Evolutionary conservation across 2,329 filamentous ascomycete genomes (phyloP), one percentile per base, ranked within the genome.

Genomic region (Exophiala bonariae): DNA sequence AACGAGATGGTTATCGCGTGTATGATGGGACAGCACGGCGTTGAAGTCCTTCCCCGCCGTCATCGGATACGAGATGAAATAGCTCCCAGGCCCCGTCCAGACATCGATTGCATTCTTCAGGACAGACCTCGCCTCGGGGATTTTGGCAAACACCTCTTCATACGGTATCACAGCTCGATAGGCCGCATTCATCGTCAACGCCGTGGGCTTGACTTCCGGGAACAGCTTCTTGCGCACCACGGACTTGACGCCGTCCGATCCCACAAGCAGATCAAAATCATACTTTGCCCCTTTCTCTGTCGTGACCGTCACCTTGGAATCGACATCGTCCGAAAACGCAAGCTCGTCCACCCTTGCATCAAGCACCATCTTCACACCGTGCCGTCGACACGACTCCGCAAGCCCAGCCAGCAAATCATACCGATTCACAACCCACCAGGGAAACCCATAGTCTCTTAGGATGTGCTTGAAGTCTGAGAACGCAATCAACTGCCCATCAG

Each of bases 361-460:
- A 8, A 72, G 66, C 22, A 67, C 43, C 17, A 75, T 58, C 7
- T 58, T 56, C 1, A 65, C 69, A 1, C 72, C 73, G 10, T 65
- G 58, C 14, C 63, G 53, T 17, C 61, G 51, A 2, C 71, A 71
- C 4, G 71, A 61, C 20, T 68, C 58, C 10, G 67, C 65, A 2
- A 76, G 59, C n/a, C 70, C 70, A 8, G 65, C 61, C 47, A 76
- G 74, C 4, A 77, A 62, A 57, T 76, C 70, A 8, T 72, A 71
- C 5, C 72, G 62, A 41, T 76, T 72, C 8, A 76, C 73, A 13
- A 77, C 63, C 46, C 46, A 49, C 48, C 51, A 50, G 2, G 39
- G 47, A 33, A 54, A 50, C 3, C 51, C 51, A 11, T 41, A 40
- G 22, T 47, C 32, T 14, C 28, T 44, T 4, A 44, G 42, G 14